Conservation (phyloP, 441 rosid genomes). For the Erodium texanum region DNA sequence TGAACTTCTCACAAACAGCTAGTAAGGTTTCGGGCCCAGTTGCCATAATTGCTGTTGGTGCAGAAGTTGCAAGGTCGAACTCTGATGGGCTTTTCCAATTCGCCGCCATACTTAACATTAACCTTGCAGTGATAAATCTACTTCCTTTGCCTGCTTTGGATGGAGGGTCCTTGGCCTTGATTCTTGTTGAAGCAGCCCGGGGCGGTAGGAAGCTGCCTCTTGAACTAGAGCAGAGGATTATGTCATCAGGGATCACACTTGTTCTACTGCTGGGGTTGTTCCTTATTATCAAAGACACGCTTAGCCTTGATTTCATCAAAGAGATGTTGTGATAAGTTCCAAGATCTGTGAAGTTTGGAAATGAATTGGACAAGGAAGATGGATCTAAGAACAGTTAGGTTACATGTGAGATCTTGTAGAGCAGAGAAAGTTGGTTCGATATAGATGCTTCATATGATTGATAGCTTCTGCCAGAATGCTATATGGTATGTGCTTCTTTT, state of each 20-base stretch:
- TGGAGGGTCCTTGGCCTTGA: constrained; percentile 82
- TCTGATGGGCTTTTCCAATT: constrained; percentile 80
- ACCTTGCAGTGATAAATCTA: constrained; percentile 84
- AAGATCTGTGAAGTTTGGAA: constrained; percentile 6
- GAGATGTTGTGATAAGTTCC: constrained; percentile 49
- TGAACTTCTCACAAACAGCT: constrained; percentile 83
- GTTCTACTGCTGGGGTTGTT: constrained; percentile 68
- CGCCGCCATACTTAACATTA: constrained; percentile 80
- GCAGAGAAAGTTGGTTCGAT: constrained; percentile 5
- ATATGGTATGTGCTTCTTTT: constrained; percentile 22
- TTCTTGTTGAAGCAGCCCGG: constrained; percentile 67
- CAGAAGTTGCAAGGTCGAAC: constrained; percentile 92
- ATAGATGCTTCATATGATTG: constrained; percentile 7
- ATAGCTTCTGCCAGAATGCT: constrained; percentile 16
- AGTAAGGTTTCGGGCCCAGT: constrained; percentile 90
- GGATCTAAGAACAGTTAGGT: constrained; percentile 5
- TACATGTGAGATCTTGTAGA: constrained; percentile 13
- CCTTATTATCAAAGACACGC: constrained; percentile 76
- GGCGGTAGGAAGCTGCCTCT: constrained; percentile 85
- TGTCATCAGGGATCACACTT: constrained; percentile 80
- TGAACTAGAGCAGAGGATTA: constrained; percentile 80
- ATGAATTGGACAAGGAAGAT: neutral
- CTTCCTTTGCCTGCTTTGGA: constrained; percentile 93
- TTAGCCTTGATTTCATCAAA: constrained; percentile 74
- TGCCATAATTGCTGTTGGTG: constrained; percentile 93